Percentiles rank a stretch among this genome's conserved stretches.
Evolutionary conservation across 1,284 basidiomycete species (phyloP).

Genomic region (Ceraceosorus guamensis): DNA sequence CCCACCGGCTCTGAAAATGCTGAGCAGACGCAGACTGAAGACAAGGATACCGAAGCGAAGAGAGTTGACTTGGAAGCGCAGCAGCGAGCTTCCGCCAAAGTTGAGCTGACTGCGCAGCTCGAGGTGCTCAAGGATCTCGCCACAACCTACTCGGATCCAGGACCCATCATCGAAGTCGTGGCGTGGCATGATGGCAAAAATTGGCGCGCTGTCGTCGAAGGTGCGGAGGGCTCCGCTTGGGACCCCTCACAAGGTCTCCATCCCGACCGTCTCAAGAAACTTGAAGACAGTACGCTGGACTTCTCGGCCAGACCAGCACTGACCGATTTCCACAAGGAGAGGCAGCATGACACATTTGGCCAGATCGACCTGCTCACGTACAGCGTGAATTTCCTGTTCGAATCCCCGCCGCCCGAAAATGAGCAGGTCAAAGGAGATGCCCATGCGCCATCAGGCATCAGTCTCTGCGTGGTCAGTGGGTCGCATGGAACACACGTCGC

Average conservation of each 20-base stretch:
- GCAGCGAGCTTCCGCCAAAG: slow-evolving; percentile 20
- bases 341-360: slow-evolving; percentile 45
- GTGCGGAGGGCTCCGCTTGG: slow-evolving; percentile 43
- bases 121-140: slow-evolving; percentile 41
- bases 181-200: slow-evolving; percentile 47
- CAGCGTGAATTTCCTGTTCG: slow-evolving; percentile 42
- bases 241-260: slow-evolving; percentile 35
- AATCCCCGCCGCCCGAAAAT: not conserved
- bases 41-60: not conserved
- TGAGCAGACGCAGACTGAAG: not conserved
- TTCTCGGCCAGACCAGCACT: slow-evolving; percentile 29
- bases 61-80: not conserved
- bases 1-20: not conserved
- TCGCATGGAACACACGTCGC: slow-evolving; percentile 49
- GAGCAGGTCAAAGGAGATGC: too few species aligned
- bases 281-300: slow-evolving; percentile 29
- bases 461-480: slow-evolving; percentile 12
- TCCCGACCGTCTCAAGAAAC: slow-evolving; percentile 15
- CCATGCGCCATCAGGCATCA: too few species aligned
- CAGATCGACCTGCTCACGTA: slow-evolving; percentile 46
- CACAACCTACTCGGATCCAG: slow-evolving; percentile 38
- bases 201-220: slow-evolving; percentile 47
- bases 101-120: slow-evolving; percentile 43
- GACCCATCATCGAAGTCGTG: slow-evolving; percentile 46
- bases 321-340: slow-evolving; percentile 46